phyloP scores from a whole-genome alignment of 1,139 yeast species.

The Taphrina confusa region DNA sequence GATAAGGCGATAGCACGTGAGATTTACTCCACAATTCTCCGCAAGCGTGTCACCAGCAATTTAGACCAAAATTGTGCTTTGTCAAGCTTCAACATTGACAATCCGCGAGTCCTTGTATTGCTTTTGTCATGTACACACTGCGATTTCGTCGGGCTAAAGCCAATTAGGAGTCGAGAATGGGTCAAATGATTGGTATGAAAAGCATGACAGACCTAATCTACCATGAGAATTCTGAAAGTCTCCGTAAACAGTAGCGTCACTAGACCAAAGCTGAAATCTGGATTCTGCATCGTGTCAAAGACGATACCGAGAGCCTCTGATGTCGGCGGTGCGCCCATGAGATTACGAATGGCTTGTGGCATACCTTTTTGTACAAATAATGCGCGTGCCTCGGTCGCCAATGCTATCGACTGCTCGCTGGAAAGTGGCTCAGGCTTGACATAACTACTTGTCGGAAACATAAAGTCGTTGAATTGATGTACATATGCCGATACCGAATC shows the following conservation, averaged over 20 bases:
- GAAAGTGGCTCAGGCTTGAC: background rate
- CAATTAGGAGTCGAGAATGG: too few relatives aligned
- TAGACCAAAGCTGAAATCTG: constrained; percentile 14
- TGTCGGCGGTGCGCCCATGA: constrained; percentile 29
- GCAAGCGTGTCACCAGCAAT: too few relatives aligned
- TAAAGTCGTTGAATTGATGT: constrained; percentile 3
- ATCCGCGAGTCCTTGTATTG: too few relatives aligned
- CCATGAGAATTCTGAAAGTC: constrained; percentile 2
- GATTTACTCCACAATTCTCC: too few relatives aligned
- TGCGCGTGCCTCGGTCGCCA: constrained; percentile 18
- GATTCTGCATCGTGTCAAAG: constrained; percentile 29
- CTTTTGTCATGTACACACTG: too few relatives aligned
- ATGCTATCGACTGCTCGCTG: constrained; percentile 1
- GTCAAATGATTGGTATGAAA: background rate
- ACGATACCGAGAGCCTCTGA: constrained; percentile 21
- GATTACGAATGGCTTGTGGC: constrained; percentile 22
- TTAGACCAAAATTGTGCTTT: too few relatives aligned
- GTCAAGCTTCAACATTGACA: too few relatives aligned
- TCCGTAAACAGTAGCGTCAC: constrained; percentile 14
- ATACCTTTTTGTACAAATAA: constrained; percentile 17
- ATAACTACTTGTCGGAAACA: constrained; percentile 5
- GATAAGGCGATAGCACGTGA: background rate
- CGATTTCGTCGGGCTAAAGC: too few relatives aligned
- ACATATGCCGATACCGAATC: constrained; percentile 7
- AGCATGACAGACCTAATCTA: background rate